These are phyloP conservation scores for Heritiera littoralis DNA, from an alignment of 345 rosid species.

Conservation along the genomic window DNA sequence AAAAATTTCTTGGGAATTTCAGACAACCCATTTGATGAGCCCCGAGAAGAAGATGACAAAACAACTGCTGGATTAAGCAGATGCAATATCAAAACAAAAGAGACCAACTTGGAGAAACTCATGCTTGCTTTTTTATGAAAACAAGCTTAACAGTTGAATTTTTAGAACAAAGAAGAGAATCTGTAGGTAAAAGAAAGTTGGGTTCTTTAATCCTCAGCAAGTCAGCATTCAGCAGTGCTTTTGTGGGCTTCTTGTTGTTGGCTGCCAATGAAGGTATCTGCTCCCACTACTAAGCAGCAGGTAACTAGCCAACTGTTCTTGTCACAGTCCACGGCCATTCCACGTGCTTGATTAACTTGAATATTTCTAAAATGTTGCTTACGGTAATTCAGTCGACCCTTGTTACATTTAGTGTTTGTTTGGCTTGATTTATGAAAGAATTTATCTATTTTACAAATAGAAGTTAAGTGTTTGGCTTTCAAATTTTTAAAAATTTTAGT, in stretches of 20 bases:
- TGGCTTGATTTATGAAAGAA: no score
- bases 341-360: neutral
- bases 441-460: no score
- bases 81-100: constrained; percentile 37
- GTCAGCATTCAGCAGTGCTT: neutral
- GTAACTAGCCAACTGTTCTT: neutral
- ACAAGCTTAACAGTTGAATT: neutral
- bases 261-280: no score
- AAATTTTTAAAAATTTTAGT: no score
- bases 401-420: no score
- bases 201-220: neutral
- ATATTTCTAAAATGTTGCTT: no score
- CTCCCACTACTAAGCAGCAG: neutral
- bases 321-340: neutral
- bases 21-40: constrained; percentile 47
- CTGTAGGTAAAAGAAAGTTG: neutral
- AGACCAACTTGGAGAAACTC: constrained; percentile 48
- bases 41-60: constrained; percentile 35
- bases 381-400: neutral
- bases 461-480: no score
- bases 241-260: neutral
- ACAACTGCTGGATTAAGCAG: constrained; percentile 30
- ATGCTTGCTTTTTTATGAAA: constrained; percentile 20
- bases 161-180: constrained; percentile 4
- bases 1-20: constrained; percentile 56